phyloP scores from a whole-genome alignment of 805 yeast genomes.

The Starmerella vaccinii region DNA sequence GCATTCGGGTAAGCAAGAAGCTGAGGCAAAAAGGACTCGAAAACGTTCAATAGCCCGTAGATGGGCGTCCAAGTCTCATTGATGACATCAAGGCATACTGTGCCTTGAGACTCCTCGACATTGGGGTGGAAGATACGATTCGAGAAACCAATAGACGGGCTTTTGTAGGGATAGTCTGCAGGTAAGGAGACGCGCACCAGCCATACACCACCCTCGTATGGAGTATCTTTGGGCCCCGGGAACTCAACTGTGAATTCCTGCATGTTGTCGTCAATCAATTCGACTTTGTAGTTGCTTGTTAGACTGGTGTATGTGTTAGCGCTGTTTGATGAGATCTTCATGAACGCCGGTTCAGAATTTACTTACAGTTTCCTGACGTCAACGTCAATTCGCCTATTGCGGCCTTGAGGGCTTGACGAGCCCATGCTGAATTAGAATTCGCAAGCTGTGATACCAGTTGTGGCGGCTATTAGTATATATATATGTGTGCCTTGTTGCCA shows the following conservation, averaged over 20 bases:
- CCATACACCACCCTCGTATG: constrained; percentile 87
- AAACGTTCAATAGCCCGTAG: constrained; percentile 83
- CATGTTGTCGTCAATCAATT: constrained; percentile 67
- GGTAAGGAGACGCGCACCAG: constrained; percentile 86
- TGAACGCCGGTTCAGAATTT: neutral
- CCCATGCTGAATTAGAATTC: too few relatives aligned
- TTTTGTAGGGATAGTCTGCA: constrained; percentile 87
- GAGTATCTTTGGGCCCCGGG: constrained; percentile 76
- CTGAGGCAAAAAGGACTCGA: constrained; percentile 90
- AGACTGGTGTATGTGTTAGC: constrained; percentile 34
- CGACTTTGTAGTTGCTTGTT: constrained; percentile 88
- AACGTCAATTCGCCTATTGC: constrained; percentile 70
- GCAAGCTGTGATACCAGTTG: too few relatives aligned
- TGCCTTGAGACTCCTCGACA: constrained; percentile 78
- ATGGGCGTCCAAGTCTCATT: constrained; percentile 98
- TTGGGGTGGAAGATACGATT: constrained; percentile 92
- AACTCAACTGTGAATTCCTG: constrained; percentile 82
- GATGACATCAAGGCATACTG: constrained; percentile 90
- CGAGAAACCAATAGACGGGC: constrained; percentile 89
- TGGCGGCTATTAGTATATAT: neutral
- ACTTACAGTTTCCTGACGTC: constrained; percentile 89
- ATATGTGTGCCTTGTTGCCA: too few relatives aligned
- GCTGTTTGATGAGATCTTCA: neutral
- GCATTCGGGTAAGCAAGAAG: constrained; percentile 86
- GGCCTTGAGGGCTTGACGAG: neutral